Base-by-base conservation (phyloP, 805 yeast species). In the Yamadazyma olivae region DNA sequence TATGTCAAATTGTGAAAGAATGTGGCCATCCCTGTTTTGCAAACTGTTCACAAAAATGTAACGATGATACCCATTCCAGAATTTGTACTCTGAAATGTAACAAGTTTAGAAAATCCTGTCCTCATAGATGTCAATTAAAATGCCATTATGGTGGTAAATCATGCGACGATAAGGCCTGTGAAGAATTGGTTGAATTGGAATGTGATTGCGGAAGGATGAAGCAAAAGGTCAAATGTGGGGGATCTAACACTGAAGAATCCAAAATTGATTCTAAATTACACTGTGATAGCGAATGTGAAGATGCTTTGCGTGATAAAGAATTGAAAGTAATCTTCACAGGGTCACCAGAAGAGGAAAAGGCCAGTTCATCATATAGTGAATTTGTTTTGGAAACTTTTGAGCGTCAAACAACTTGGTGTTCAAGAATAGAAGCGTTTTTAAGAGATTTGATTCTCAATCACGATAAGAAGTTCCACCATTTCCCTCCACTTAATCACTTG, bases 281-380 rank as follows among this genome's bases (percentile, higher is more conserved):
- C 16, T 89, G 96, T 66, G 84, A 81, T 51, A 83, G 79, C 7
- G 77, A 75, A 17, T 89, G 97, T 63, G 77, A 67, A 9, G 57
- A 71, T 33, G 66, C 69, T 15, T 69, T 74, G 46, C 68, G 96
- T 36, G 84, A 83, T 43, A 68, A 66, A 29, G 69, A 71, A 43
- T 59, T 90, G 32, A 75, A 79, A 36, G 74, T 70, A 17, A 95
- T 95, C 0, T 76, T 89, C 36, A 61, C 61, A 8, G 41, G 64
- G 6, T 20, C 40, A 2, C 37, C 42, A 8, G 47, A 44, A 6
- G 39, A 33, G 6, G 42, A 64, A 7, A 22, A 39, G 2, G 35
- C 40, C 6, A 45, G 42, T 4, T 38, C 30, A 3, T 67, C 71
- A 0, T 77, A 78, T 54, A 51, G 74, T 0, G 77, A 74, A 14